Percentiles rank a stretch among this genome's conserved stretches.
These are phyloP conservation scores for Pestalotiopsis fici DNA, from an alignment of 2,329 filamentous ascomycete species.

Conservation along the genomic window DNA sequence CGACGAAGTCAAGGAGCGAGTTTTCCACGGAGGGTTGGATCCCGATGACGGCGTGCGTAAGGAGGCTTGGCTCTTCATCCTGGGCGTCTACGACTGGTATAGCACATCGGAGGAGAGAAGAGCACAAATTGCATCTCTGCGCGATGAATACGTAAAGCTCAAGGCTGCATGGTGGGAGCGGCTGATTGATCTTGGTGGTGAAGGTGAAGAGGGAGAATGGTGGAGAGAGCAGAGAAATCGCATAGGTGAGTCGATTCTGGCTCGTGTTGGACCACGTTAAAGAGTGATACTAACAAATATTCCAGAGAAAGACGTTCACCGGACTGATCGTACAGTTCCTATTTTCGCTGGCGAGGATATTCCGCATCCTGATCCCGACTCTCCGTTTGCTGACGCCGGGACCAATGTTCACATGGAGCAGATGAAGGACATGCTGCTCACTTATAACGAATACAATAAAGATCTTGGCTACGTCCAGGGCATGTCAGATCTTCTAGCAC, in stretches of 20 bases:
- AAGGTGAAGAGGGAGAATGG: conserved; percentile 85
- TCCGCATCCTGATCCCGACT: conserved; percentile 93
- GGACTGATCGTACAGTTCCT: conserved; percentile 92
- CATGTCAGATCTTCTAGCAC: conserved; percentile 95
- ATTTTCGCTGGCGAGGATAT: conserved; percentile 96
- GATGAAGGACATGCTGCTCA: conserved; percentile 98
- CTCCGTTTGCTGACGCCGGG: conserved; percentile 87
- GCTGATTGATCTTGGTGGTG: conserved; percentile 78
- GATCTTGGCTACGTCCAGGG: conserved; percentile 97
- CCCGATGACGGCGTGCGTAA: conserved; percentile 90
- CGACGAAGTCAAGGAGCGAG: conserved; percentile 94
- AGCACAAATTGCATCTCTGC: conserved; percentile 77
- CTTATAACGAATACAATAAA: conserved; percentile 97
- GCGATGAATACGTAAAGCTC: conserved; percentile 91
- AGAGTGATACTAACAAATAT: conserved; percentile 14
- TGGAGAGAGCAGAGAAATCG: conserved; percentile 93
- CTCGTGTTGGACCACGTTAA: neutral
- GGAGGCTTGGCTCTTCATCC: conserved; percentile 92
- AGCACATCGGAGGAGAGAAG: conserved; percentile 84
- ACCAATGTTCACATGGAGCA: conserved; percentile 98
- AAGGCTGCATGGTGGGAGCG: conserved; percentile 97
- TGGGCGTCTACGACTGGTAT: conserved; percentile 93
- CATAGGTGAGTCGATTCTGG: conserved; percentile 69
- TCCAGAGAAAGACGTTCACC: conserved; percentile 96
- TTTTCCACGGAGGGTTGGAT: conserved; percentile 92